phyloP scores from a whole-genome alignment of 208 protist genomes.

The Trypanosoma melophagium region DNA sequence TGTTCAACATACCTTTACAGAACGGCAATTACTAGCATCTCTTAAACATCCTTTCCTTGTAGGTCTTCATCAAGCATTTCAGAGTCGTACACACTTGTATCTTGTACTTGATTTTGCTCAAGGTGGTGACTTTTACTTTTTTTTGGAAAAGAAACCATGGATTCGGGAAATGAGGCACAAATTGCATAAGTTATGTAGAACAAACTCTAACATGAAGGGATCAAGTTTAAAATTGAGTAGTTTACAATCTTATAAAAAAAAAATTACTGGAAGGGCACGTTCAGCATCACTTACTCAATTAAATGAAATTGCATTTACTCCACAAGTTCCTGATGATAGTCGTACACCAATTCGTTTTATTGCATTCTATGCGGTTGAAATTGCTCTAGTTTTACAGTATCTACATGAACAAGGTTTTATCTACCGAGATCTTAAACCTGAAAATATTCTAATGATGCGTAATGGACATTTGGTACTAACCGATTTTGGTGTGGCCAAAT shows the following conservation, averaged over 20 bases:
- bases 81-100: conserved; percentile 81
- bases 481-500: conserved; percentile 95
- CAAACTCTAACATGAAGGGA: too few species aligned
- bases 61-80: conserved; percentile 77
- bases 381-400: conserved; percentile 88
- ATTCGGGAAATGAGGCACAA: conserved; percentile 50
- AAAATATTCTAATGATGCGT: conserved; percentile 91
- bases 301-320: background rate
- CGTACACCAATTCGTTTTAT: conserved; percentile 74
- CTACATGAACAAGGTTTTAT: conserved; percentile 87
- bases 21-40: conserved; percentile 76
- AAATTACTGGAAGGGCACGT: too few species aligned
- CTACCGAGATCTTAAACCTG: conserved; percentile 93
- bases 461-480: conserved; percentile 93
- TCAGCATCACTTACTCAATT: too few species aligned
- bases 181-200: conserved; percentile 39
- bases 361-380: conserved; percentile 89
- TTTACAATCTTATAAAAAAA: too few species aligned
- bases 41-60: conserved; percentile 85
- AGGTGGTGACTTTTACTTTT: conserved; percentile 82
- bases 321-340: conserved; percentile 42
- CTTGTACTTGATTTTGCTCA: conserved; percentile 85
- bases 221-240: too few species aligned
- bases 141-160: conserved; percentile 67
- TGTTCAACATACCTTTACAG: conserved; percentile 83